A percentile compares a stretch with the other conserved stretches of the same genome.
phyloP scores from a whole-genome alignment of 2,329 filamentous ascomycete species.

The Tolypocladium capitatum region DNA sequence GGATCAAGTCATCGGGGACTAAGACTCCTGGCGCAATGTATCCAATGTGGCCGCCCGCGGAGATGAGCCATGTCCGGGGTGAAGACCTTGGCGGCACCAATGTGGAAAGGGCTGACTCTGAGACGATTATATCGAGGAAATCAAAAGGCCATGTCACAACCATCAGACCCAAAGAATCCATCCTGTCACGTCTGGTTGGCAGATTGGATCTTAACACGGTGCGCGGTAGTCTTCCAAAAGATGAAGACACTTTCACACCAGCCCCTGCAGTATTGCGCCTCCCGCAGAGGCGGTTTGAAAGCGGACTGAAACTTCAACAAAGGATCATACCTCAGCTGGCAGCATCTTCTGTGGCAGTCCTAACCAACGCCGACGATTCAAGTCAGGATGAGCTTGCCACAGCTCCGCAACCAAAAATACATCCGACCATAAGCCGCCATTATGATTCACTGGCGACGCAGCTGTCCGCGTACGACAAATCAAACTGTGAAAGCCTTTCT shows the following conservation, averaged over 20 bases:
- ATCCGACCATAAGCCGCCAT: constrained; percentile 47
- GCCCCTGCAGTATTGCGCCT: constrained; percentile 37
- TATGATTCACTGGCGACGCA: constrained; percentile 45
- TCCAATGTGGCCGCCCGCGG: constrained; percentile 59
- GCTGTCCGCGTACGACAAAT: constrained; percentile 69
- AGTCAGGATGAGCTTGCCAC: constrained; percentile 23
- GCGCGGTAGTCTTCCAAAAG: constrained; percentile 13
- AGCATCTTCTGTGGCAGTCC: constrained; percentile 9
- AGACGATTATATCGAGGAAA: constrained; percentile 23
- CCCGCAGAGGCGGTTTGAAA: constrained; percentile 44
- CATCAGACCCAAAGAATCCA: constrained; percentile 27
- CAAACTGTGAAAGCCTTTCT: constrained; percentile 54
- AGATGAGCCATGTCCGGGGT: constrained; percentile 50
- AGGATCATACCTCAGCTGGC: constrained; percentile 34
- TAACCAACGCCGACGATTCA: constrained; percentile 6
- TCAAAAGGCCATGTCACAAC: constrained; percentile 34
- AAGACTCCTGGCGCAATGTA: constrained; percentile 55
- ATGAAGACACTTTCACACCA: constrained; percentile 27
- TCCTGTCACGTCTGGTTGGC: constrained; percentile 20
- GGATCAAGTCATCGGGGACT: constrained; percentile 28
- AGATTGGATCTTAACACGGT: constrained; percentile 14
- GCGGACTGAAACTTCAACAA: constrained; percentile 37
- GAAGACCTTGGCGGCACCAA: constrained; percentile 1
- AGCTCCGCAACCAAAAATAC: constrained; percentile 16
- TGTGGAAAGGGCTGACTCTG: neutral